A percentile compares a stretch with the other conserved stretches of the same genome.
Evolutionary conservation across 306 rosid genomes (phyloP).

Genomic region (Quercus cerris): DNA sequence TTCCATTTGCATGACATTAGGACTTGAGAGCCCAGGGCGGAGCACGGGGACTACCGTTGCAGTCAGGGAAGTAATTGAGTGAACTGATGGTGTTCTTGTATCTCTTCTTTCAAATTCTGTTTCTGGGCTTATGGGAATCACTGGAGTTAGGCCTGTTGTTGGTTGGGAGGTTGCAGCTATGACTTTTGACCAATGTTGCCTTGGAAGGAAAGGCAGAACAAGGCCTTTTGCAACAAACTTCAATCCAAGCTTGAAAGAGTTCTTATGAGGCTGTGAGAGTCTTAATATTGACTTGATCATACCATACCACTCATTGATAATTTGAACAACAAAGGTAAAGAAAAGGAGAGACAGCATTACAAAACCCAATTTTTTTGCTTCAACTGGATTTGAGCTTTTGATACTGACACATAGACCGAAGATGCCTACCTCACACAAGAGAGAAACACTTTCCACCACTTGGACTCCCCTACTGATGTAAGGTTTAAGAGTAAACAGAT

Average conservation of each 20-base stretch:
- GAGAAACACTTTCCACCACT: constrained; percentile 49
- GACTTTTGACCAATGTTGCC: constrained; percentile 42
- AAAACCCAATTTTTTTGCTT: constrained; percentile 27
- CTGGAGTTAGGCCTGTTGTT: constrained; percentile 28
- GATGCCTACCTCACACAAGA: constrained; percentile 44
- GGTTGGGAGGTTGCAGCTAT: constrained; percentile 29
- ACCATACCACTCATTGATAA: constrained; percentile 52
- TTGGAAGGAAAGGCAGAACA: constrained; percentile 55
- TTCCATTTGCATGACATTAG: constrained; percentile 16
- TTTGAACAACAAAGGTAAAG: constrained; percentile 44
- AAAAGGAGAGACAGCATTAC: constrained; percentile 41
- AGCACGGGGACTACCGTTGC: constrained; percentile 65
- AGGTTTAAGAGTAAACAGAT: constrained; percentile 45
- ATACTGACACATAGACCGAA: constrained; percentile 31
- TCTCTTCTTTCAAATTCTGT: constrained; percentile 37
- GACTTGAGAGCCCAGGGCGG: constrained; percentile 45
- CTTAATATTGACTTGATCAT: constrained; percentile 32
- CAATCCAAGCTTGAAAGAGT: constrained; percentile 41
- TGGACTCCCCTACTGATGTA: constrained; percentile 50
- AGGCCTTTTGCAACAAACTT: constrained; percentile 55
- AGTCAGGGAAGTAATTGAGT: constrained; percentile 45
- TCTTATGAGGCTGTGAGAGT: constrained; percentile 43
- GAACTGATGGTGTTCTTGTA: constrained; percentile 19
- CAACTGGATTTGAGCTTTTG: constrained; percentile 26
- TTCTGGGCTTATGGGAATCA: constrained; percentile 33